Base-by-base conservation (phyloP, 2,329 filamentous ascomycete species). In the Penicillium concentricum region DNA sequence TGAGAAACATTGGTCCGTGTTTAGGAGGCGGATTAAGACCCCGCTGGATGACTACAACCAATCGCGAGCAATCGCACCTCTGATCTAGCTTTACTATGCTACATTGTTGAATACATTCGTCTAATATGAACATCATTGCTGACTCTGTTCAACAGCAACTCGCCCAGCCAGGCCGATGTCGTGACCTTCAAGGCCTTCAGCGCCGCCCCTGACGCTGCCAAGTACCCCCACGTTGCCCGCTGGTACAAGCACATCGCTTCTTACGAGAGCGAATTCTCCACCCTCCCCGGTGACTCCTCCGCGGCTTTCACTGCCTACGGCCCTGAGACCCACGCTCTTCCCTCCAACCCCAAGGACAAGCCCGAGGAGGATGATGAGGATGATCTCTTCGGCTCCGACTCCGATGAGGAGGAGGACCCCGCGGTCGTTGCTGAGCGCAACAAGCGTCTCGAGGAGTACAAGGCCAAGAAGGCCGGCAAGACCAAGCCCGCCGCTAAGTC, bases 201-300 rank as follows among this genome's bases (percentile, higher is more conserved):
- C 73, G 79, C 83, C 69, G 79, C 86, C 59, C 94, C 94, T 70
- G 87, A 89, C 68, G 85, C 89, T 72, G 82, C 84, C 78, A 96
- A 96, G 84, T 96, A 89, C 87, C 92, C 93, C 73, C 84, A 96
- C 82, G 92, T 89, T 74, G 91, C 91, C 75, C 89, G 94, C 79
- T 99, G 94, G 94, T 97, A 96, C 87, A 96, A 95, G 87, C 93
- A 99, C 87, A 91, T 97, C 75, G 86, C 90, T 77, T 89, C 90
- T 70, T 96, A 90, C 82, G 88, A 95, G 84, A 84, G 89, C 68
- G 93, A 97, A 79, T 97, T 97, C 83, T 83, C 89, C 72, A 89
- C 87, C 65, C 90, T 99, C 51, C 85, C 91, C 58, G 94, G 94
- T 78, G 93, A 97, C 81, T 86, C 92, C 69, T 89, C 89, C 78